These are phyloP conservation scores for Picea sitchensis DNA, from an alignment of 75 land plant species.

Conservation along the genomic window DNA sequence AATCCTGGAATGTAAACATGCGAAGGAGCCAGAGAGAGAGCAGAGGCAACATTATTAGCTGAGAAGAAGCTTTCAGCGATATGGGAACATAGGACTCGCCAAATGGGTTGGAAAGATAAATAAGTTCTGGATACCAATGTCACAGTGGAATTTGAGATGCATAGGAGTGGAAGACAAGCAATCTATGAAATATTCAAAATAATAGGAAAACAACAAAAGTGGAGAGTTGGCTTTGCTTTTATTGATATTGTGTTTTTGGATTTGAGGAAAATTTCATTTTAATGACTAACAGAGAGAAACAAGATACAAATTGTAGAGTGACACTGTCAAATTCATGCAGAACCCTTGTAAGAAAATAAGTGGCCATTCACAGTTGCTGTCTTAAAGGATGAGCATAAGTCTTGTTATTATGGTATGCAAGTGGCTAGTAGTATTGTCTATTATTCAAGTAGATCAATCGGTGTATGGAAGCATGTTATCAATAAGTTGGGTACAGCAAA, in stretches of 20 bases:
- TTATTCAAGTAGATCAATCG: neutral
- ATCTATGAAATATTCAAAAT: neutral
- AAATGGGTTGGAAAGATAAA: conserved; percentile 63
- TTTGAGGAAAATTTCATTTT: neutral
- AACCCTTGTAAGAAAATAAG: no score
- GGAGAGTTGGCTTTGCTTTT: neutral
- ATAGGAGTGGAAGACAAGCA: no score
- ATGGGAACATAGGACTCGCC: conserved; percentile 73
- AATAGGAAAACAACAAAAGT: neutral
- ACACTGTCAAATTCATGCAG: neutral
- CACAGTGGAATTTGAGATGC: no score
- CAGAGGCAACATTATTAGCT: conserved; percentile 51
- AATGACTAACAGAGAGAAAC: neutral
- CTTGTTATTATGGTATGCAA: no score
- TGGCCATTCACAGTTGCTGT: no score
- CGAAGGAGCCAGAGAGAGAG: conserved; percentile 81
- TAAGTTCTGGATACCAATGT: no score
- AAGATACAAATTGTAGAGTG: conserved; percentile 1
- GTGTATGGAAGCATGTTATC: conserved; percentile 9
- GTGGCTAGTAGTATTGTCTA: no score
- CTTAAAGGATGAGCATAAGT: no score
- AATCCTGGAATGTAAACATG: conserved; percentile 80
- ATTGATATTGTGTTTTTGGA: neutral
- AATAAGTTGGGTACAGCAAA: neutral
- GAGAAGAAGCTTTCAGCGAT: conserved; percentile 58